Conservation (phyloP, 768 basidiomycete species). For the Boletus eberwhitei region DNA sequence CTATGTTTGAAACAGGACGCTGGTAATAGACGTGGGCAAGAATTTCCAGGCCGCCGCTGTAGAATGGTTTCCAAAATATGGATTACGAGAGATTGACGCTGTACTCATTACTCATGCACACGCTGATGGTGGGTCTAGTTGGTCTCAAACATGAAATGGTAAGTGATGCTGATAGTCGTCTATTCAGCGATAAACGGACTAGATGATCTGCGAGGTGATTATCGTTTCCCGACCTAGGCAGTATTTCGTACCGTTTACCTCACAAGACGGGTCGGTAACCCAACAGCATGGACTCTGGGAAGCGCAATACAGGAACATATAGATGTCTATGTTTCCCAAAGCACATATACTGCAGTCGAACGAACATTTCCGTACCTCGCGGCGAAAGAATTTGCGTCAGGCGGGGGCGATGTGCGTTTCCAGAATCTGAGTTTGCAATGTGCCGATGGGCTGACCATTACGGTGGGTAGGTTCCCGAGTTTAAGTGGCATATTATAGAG, state of each 20-base stretch:
- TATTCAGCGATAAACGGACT: conserved; percentile 79
- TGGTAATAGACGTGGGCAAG: conserved; percentile 84
- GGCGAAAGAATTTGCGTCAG: conserved; percentile 70
- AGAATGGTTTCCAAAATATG: conserved; percentile 68
- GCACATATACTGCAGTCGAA: conserved; percentile 64
- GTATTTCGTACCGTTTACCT: conserved; percentile 2
- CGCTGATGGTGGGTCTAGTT: conserved; percentile 55
- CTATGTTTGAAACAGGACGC: conserved; percentile 46
- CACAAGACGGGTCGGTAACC: background rate
- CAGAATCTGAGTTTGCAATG: background rate
- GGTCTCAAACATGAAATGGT: background rate
- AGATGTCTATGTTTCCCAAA: conserved; percentile 67
- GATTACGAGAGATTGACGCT: conserved; percentile 66
- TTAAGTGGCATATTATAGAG: conserved; percentile 79
- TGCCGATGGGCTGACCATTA: background rate
- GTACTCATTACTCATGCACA: conserved; percentile 87
- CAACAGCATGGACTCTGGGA: conserved; percentile 68
- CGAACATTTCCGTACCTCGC: conserved; percentile 82
- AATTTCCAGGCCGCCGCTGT: conserved; percentile 62
- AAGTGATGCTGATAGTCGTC: conserved; percentile 2
- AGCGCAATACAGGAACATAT: conserved; percentile 66
- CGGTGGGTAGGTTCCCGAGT: conserved; percentile 64
- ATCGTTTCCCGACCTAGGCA: background rate
- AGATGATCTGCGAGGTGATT: conserved; percentile 79
- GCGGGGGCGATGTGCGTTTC: conserved; percentile 65